A percentile compares a stretch with the other conserved stretches of the same genome.
phyloP scores from a whole-genome alignment of 768 basidiomycete genomes.

The Boletales sp. region DNA sequence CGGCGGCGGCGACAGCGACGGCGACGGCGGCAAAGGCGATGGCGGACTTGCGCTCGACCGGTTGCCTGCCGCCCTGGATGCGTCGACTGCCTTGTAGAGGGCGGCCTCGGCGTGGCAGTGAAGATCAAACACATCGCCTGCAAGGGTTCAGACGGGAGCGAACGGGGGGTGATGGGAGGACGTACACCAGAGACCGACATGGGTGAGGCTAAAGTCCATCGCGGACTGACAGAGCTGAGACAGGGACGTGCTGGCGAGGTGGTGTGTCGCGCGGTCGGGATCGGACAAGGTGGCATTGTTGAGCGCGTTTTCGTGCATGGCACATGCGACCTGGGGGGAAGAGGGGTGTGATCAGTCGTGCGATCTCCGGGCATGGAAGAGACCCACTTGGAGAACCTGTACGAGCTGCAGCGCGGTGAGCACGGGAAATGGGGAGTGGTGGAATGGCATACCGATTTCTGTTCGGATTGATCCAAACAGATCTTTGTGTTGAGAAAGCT shows the following conservation, averaged over 20 bases:
- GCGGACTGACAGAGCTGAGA: conserved; percentile 2
- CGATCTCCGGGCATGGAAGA: background rate
- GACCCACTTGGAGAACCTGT: conserved; percentile 17
- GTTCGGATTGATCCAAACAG: conserved; percentile 3
- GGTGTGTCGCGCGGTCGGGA: conserved; percentile 3
- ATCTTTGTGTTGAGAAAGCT: conserved; percentile 7
- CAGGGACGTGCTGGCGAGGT: conserved; percentile 7
- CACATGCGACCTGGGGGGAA: conserved; percentile 14
- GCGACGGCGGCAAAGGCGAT: background rate
- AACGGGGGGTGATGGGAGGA: background rate
- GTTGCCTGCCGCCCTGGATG: background rate
- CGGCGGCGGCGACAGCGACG: too few species aligned
- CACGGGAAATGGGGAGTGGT: background rate
- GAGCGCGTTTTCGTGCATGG: conserved; percentile 24
- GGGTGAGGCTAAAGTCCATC: background rate
- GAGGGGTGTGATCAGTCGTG: too few species aligned
- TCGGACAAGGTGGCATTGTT: conserved; percentile 8
- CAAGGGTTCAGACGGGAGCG: conserved; percentile 2
- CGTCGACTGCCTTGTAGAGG: background rate
- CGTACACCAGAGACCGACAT: conserved; percentile 11
- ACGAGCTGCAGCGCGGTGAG: conserved; percentile 13
- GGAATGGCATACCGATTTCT: conserved; percentile 8
- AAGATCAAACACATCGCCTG: conserved; percentile 9
- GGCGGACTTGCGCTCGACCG: background rate
- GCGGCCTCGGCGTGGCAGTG: conserved; percentile 1